Conservation (phyloP, 768 basidiomycete genomes). For the Mycena vitilis region DNA sequence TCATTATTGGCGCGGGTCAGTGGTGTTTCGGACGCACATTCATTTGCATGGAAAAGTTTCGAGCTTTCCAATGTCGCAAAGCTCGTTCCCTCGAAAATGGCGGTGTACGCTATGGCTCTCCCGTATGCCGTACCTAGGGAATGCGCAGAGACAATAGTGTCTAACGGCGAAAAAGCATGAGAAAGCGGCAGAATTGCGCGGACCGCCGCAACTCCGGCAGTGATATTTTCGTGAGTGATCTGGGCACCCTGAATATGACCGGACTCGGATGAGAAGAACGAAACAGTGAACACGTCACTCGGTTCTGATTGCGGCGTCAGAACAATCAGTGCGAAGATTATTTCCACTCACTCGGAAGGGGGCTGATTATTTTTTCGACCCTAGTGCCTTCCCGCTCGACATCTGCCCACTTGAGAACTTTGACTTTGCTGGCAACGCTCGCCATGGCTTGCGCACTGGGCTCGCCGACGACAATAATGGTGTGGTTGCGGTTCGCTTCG, state of each 20-base stretch:
- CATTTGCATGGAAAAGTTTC: constrained; percentile 59
- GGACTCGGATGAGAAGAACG: constrained; percentile 66
- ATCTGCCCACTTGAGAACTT: constrained; percentile 74
- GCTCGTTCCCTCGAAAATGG: constrained; percentile 79
- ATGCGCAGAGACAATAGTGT: constrained; percentile 83
- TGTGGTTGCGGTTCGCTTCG: constrained; percentile 59
- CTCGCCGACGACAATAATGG: constrained; percentile 81
- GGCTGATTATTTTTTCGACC: constrained; percentile 56
- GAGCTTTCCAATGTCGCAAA: constrained; percentile 75
- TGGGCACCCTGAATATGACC: constrained; percentile 71
- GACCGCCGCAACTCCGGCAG: constrained; percentile 87
- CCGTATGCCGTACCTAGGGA: constrained; percentile 83
- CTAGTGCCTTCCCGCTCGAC: constrained; percentile 75
- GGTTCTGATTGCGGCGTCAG: constrained; percentile 54
- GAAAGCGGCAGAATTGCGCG: constrained; percentile 82
- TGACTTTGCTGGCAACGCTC: constrained; percentile 62
- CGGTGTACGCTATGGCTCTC: constrained; percentile 81
- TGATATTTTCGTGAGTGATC: constrained; percentile 87
- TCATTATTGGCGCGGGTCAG: neutral
- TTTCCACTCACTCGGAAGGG: constrained; percentile 62
- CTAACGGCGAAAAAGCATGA: constrained; percentile 73
- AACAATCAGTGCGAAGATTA: neutral
- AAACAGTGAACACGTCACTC: constrained; percentile 73
- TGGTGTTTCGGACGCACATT: constrained; percentile 47
- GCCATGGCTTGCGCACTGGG: constrained; percentile 58